Evolutionary conservation across 1,139 yeast genomes (phyloP).

Genomic region (Blastobotrys niveus): DNA sequence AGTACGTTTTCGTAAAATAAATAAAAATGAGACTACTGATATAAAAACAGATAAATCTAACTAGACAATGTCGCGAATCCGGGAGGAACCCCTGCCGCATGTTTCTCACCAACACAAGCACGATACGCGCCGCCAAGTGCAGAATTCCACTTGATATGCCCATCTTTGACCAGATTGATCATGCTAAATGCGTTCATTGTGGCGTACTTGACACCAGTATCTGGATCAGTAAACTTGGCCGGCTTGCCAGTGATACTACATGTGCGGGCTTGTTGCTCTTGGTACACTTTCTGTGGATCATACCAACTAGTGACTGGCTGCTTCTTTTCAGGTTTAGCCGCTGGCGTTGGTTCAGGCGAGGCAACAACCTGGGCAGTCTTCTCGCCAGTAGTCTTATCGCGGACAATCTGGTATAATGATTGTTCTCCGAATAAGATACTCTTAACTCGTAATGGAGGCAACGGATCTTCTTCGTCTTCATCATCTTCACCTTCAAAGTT

Average conservation of each 20-base stretch:
- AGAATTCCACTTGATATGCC: constrained; percentile 66
- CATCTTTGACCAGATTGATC: constrained; percentile 61
- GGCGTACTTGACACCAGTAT: constrained; percentile 72
- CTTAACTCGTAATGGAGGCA: constrained; percentile 38
- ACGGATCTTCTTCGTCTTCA: constrained; percentile 23
- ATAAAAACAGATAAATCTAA: constrained; percentile 1
- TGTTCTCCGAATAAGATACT: constrained; percentile 55
- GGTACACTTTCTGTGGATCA: constrained; percentile 12
- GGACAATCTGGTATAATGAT: constrained; percentile 29
- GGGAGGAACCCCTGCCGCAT: constrained; percentile 85
- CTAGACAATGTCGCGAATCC: constrained; percentile 45
- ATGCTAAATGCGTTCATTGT: constrained; percentile 73
- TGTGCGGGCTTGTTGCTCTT: constrained; percentile 21
- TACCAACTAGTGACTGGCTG: constrained; percentile 6
- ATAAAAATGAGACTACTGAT: neutral
- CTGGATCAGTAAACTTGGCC: constrained; percentile 83
- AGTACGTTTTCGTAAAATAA: too few species aligned
- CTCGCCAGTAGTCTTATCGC: constrained; percentile 2
- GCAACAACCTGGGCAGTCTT: constrained; percentile 4
- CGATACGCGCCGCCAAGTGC: constrained; percentile 65
- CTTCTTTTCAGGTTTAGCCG: constrained; percentile 4
- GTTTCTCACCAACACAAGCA: constrained; percentile 51
- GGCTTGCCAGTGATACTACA: constrained; percentile 77
- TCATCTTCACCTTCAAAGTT: constrained; percentile 31
- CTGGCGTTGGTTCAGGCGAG: neutral